phyloP scores from a whole-genome alignment of 2,329 filamentous ascomycete genomes.

The Exophiala lecanii-corni region DNA sequence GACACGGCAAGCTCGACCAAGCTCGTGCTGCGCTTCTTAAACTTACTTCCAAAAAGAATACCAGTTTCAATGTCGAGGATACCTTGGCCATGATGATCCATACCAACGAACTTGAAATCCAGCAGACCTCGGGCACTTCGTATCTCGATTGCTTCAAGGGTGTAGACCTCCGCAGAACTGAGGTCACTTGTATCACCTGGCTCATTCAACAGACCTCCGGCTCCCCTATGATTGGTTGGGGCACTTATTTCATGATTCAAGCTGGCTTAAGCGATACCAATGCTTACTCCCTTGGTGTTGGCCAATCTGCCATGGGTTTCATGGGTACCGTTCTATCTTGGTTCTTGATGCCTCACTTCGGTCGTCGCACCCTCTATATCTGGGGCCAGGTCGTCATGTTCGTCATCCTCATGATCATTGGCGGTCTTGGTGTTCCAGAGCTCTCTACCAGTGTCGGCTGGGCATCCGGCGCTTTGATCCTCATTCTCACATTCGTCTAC shows the following conservation, averaged over 20 bases:
- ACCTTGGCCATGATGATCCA: slow-evolving; percentile 28
- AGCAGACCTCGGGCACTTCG: slow-evolving; percentile 25
- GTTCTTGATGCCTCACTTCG: slow-evolving; percentile 35
- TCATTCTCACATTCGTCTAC: slow-evolving; percentile 53
- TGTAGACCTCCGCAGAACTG: slow-evolving; percentile 37
- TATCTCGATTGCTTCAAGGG: slow-evolving; percentile 35
- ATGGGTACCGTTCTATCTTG: slow-evolving; percentile 50
- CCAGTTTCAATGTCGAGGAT: slow-evolving; percentile 30
- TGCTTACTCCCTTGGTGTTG: slow-evolving; percentile 45
- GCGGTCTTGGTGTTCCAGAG: slow-evolving; percentile 27
- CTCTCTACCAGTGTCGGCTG: slow-evolving; percentile 28
- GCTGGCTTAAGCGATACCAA: slow-evolving; percentile 37
- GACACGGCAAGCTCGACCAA: slow-evolving; percentile 43
- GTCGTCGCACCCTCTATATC: slow-evolving; percentile 28
- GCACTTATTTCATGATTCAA: slow-evolving; percentile 54
- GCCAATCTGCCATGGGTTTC: slow-evolving; percentile 59
- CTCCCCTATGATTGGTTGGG: slow-evolving; percentile 61
- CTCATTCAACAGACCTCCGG: slow-evolving; percentile 57
- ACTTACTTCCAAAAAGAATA: slow-evolving; percentile 38
- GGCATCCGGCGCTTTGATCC: slow-evolving; percentile 45
- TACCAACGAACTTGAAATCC: slow-evolving; percentile 28
- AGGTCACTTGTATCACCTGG: slow-evolving; percentile 39
- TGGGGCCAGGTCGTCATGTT: slow-evolving; percentile 55
- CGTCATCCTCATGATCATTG: slow-evolving; percentile 31
- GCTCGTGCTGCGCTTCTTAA: slow-evolving; percentile 41